Evolutionary conservation across 202 grass and related monocot species (phyloP), one percentile per base, ranked within the genome.

Genomic region (Panicum virgatum): DNA sequence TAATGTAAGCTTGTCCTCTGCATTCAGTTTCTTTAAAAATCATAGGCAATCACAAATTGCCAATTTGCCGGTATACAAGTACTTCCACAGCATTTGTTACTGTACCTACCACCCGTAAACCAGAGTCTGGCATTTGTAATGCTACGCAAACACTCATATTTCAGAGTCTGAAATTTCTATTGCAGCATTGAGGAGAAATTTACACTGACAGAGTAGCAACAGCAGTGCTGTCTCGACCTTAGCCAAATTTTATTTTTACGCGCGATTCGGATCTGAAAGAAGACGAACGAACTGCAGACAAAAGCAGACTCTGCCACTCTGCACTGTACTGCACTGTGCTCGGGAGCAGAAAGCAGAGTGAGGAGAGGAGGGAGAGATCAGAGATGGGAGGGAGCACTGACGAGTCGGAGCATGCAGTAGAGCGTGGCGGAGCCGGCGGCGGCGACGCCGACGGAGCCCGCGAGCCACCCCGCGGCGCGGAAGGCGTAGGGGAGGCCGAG

Each of bases 351-450:
- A 64, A 6, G 19, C 9, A 4, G 50, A 6, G 12, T 22, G 26
- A 18, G 12, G 13, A 22, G 11, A 18, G 0, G 15, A 42, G 9
- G 4, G 22, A 57, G 54, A 12, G n/a, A n/a, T n/a, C n/a, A n/a
- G n/a, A n/a, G 13, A 43, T 29, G 46, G 4, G 18, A 12, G 15
- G 59, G 14, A 43, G 62, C 50, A 89, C 88, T 87, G 23, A 98
- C 92, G 25, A 93, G 90, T 59, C 94, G 92, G 23, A 94, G 82
- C 95, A 98, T 94, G 92, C 95, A 98, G 81, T 98, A 94, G 76
- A 90, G 91, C 70, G 86, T 93, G 67, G 82, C 79, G 68, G 30
- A 30, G 11, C 90, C 90, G 27, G 95, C 79, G 54, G 74, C 71
- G 48, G 84, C 82, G 66, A 94, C 88, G 27, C 92, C 95, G 46